A percentile compares a stretch with the other conserved stretches of the same genome.
These are phyloP conservation scores for Exophiala bonariae DNA, from an alignment of 2,329 filamentous ascomycete genomes.

Conservation along the genomic window DNA sequence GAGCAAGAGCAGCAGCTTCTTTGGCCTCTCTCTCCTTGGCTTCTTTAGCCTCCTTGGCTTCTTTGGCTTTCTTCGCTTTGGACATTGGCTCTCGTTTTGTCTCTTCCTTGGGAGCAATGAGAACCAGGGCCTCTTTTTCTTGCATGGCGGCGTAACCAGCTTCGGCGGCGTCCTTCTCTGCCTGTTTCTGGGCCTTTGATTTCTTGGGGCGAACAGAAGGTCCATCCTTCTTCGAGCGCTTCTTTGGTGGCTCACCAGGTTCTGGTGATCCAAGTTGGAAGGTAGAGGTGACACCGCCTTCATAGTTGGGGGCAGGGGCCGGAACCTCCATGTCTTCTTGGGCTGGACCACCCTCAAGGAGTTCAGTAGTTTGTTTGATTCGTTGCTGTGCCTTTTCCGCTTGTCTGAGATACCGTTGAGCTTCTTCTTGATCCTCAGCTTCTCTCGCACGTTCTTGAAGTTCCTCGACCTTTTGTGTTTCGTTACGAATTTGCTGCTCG, in stretches of 20 bases:
- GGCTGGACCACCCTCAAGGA: constrained; percentile 73
- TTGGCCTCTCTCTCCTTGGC: constrained; percentile 38
- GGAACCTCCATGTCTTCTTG: constrained; percentile 73
- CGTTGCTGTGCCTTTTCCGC: constrained; percentile 91
- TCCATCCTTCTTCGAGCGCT: constrained; percentile 54
- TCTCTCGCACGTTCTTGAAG: constrained; percentile 75
- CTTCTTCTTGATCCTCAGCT: constrained; percentile 79
- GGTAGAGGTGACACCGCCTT: constrained; percentile 81
- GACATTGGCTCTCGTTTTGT: constrained; percentile 43
- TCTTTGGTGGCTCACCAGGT: constrained; percentile 50
- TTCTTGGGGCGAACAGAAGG: constrained; percentile 72
- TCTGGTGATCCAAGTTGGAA: constrained; percentile 68
- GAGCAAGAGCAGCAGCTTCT: constrained; percentile 40
- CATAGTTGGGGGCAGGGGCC: constrained; percentile 74
- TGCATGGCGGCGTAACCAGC: constrained; percentile 74
- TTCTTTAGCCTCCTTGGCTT: constrained; percentile 38
- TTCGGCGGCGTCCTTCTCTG: constrained; percentile 74
- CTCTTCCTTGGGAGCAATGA: constrained; percentile 61
- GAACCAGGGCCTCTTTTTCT: constrained; percentile 44
- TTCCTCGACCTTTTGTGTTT: constrained; percentile 77
- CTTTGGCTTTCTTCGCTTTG: constrained; percentile 41
- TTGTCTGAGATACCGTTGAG: constrained; percentile 76
- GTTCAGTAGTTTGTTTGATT: constrained; percentile 81
- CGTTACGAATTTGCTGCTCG: constrained; percentile 90
- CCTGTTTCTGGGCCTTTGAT: constrained; percentile 72